Percentiles rank a stretch among this genome's conserved stretches.
These are phyloP conservation scores for Phyllostachys edulis DNA, from an alignment of 176 grass and related monocot genomes.

Conservation along the genomic window DNA sequence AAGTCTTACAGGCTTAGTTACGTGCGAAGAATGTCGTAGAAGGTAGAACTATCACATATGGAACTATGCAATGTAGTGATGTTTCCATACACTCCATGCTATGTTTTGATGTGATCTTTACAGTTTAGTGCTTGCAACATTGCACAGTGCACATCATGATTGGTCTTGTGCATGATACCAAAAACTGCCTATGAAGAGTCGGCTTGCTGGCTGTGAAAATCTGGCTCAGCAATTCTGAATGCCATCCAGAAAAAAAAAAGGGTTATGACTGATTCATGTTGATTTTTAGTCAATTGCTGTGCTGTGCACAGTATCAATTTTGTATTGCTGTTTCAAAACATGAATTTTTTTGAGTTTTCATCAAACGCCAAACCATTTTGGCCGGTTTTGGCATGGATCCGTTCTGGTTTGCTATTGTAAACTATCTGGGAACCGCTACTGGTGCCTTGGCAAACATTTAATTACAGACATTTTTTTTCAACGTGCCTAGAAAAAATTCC, in stretches of 20 bases:
- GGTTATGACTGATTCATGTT: background rate
- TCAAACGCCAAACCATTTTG: too few relatives aligned
- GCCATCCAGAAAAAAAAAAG: background rate
- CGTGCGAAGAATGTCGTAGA: too few relatives aligned
- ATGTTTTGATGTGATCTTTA: background rate
- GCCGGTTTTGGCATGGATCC: too few relatives aligned
- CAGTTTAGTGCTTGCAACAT: background rate
- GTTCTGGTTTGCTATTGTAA: too few relatives aligned
- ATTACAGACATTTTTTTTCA: too few relatives aligned
- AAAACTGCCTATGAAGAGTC: background rate
- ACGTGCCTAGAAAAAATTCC: too few relatives aligned
- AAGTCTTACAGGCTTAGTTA: too few relatives aligned
- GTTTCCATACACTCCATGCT: background rate
- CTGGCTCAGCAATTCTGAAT: background rate
- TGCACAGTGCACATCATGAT: background rate
- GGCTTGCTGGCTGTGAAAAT: background rate
- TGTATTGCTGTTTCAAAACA: too few relatives aligned
- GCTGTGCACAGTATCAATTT: too few relatives aligned
- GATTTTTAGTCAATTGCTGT: background rate
- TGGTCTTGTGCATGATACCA: background rate
- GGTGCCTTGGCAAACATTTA: too few relatives aligned
- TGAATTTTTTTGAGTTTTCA: too few relatives aligned
- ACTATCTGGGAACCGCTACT: too few relatives aligned
- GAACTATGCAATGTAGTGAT: background rate
- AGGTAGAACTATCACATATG: background rate